These are phyloP conservation scores for Pittosporum tobira DNA, from an alignment of 129 eudicot species.

Conservation along the genomic window DNA sequence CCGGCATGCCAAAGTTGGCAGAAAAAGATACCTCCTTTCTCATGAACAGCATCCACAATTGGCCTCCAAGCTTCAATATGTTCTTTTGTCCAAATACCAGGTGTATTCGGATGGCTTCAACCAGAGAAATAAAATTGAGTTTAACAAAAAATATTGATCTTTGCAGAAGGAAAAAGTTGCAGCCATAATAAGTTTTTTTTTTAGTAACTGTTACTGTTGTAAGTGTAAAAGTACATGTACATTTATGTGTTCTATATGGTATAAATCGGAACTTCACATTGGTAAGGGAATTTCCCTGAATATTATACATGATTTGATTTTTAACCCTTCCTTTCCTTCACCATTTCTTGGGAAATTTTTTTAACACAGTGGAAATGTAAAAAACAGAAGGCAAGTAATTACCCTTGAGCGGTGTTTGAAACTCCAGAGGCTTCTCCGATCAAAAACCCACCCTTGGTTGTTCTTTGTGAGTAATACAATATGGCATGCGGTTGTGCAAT, in stretches of 20 bases:
- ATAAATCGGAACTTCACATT: too few relatives aligned
- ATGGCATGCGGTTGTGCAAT: constrained; percentile 36
- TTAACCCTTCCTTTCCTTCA: too few relatives aligned
- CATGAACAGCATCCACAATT: constrained; percentile 28
- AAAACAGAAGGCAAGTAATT: background rate
- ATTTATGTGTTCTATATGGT: too few relatives aligned
- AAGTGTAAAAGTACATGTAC: too few relatives aligned
- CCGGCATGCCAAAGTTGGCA: constrained; percentile 43
- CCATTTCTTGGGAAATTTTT: too few relatives aligned
- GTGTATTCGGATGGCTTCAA: constrained; percentile 28
- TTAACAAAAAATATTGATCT: too few relatives aligned
- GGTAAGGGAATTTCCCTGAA: too few relatives aligned
- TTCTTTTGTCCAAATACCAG: too few relatives aligned
- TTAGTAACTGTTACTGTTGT: too few relatives aligned
- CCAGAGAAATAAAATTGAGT: background rate
- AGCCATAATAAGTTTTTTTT: too few relatives aligned
- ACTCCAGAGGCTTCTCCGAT: constrained; percentile 38
- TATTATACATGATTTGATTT: too few relatives aligned
- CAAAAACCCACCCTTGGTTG: constrained; percentile 31
- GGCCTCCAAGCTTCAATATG: constrained; percentile 37
- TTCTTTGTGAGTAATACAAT: constrained; percentile 35
- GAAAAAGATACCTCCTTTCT: constrained; percentile 26
- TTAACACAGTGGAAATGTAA: background rate
- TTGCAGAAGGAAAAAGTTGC: too few relatives aligned
- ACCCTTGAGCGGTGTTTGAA: constrained; percentile 39